Conservation (phyloP, 1,284 basidiomycete species). For the Puccinia hordei region DNA sequence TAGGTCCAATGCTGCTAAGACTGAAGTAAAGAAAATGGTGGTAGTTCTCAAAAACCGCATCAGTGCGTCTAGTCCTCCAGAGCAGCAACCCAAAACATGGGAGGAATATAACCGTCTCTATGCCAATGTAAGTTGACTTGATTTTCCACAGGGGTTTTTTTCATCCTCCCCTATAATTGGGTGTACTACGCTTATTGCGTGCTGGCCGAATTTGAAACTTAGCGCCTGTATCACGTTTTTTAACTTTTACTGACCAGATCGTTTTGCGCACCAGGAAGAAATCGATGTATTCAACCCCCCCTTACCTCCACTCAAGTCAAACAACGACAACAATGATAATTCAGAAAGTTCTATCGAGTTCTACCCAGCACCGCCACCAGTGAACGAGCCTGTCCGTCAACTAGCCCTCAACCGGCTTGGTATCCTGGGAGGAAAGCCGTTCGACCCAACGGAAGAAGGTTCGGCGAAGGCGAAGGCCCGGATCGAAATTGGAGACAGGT, state of each 20-base stretch:
- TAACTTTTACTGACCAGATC: conserved; percentile 10
- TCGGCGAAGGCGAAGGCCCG: conserved; percentile 2
- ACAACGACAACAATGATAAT: conserved; percentile 2
- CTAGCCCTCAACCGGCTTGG: conserved; percentile 55
- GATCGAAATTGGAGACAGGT: conserved; percentile 6
- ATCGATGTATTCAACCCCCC: conserved; percentile 46
- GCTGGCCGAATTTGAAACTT: too few relatives aligned
- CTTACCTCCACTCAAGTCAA: conserved; percentile 4
- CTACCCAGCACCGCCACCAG: conserved; percentile 52
- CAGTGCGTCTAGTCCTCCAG: conserved; percentile 53
- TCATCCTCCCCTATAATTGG: too few relatives aligned
- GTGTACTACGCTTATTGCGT: too few relatives aligned
- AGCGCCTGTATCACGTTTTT: too few relatives aligned
- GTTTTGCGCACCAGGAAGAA: conserved; percentile 11
- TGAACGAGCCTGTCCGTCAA: conserved; percentile 54
- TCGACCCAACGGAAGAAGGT: conserved; percentile 29
- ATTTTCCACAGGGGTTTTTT: too few relatives aligned
- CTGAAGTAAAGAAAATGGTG: conserved; percentile 37
- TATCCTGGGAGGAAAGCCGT: conserved; percentile 52
- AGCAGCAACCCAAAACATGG: conserved; percentile 55
- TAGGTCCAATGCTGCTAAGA: conserved; percentile 7
- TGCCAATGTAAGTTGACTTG: conserved; percentile 52
- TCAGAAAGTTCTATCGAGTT: conserved; percentile 51
- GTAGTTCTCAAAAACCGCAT: conserved; percentile 45
- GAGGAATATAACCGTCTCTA: conserved; percentile 53